Conservation (phyloP, 75 land plant genomes). For the Pinus albicaulis region DNA sequence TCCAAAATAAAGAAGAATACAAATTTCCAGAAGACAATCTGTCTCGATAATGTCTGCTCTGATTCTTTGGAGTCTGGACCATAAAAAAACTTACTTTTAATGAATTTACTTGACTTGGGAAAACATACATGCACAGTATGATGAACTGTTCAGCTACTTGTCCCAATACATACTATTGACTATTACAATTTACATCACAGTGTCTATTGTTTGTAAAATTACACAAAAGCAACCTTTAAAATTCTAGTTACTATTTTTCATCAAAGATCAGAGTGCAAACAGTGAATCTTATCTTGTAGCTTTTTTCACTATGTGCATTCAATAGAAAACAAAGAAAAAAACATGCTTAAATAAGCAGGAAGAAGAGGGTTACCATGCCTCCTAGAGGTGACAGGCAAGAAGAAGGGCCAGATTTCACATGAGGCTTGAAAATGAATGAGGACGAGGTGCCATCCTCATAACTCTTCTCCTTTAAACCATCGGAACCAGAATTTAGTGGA, state of each 20-base stretch:
- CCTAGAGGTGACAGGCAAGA: constrained; percentile 10
- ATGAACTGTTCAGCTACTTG: no score
- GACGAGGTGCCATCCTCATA: constrained; percentile 18
- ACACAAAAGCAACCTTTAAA: not conserved
- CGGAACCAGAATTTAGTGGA: not conserved
- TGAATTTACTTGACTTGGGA: no score
- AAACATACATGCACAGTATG: no score
- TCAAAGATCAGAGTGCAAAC: not conserved
- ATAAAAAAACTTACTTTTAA: not conserved
- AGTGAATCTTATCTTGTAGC: not conserved
- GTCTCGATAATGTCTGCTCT: not conserved
- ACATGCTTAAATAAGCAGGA: not conserved
- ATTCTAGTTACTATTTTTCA: not conserved
- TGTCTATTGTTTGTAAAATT: no score
- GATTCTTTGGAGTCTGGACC: not conserved
- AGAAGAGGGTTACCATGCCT: not conserved
- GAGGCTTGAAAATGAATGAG: constrained; percentile 55
- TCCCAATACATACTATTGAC: no score
- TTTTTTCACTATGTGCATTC: not conserved
- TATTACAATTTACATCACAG: no score
- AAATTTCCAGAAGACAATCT: not conserved
- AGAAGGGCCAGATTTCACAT: constrained; percentile 21
- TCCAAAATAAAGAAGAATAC: not conserved
- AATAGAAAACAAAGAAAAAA: no score
- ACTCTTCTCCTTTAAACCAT: constrained; percentile 10